phyloP scores from a whole-genome alignment of 805 yeast species.

The Cyberlindnera bimundalis region DNA sequence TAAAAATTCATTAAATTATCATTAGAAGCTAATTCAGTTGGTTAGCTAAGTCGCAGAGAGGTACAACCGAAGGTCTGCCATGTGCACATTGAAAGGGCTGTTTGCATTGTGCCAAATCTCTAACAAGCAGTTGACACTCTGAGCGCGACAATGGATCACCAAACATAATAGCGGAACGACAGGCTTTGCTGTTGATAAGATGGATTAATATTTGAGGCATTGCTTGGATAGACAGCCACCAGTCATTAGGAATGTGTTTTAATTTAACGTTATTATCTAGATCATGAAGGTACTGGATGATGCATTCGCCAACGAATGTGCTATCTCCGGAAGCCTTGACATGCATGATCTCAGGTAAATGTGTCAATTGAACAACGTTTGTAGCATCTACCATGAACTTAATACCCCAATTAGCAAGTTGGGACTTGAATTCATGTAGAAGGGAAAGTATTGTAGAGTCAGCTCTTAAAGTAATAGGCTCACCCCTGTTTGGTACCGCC shows the following conservation, averaged over 20 bases:
- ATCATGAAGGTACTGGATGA: slow-evolving; percentile 45
- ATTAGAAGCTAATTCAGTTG: slow-evolving; percentile 2
- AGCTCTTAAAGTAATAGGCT: slow-evolving; percentile 17
- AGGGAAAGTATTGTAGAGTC: slow-evolving; percentile 32
- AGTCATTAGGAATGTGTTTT: slow-evolving; percentile 19
- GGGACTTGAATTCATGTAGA: slow-evolving; percentile 28
- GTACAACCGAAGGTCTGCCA: slow-evolving; percentile 73
- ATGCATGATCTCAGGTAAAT: slow-evolving; percentile 42
- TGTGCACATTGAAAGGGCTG: slow-evolving; percentile 83
- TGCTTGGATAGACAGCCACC: slow-evolving; percentile 38
- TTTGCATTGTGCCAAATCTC: slow-evolving; percentile 42
- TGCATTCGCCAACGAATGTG: slow-evolving; percentile 32
- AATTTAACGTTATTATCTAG: slow-evolving; percentile 33
- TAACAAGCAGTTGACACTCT: slow-evolving; percentile 46
- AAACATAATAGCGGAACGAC: slow-evolving; percentile 68
- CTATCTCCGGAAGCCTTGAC: slow-evolving; percentile 31
- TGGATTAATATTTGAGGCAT: slow-evolving; percentile 53
- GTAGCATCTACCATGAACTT: slow-evolving; percentile 15
- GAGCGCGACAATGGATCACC: slow-evolving; percentile 47
- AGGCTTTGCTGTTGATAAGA: slow-evolving; percentile 56
- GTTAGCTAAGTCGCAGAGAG: slow-evolving; percentile 34
- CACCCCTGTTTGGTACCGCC: slow-evolving; percentile 11
- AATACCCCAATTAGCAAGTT: slow-evolving; percentile 46
- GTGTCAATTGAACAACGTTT: slow-evolving; percentile 31
- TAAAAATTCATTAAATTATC: background rate